Conservation (phyloP, 2,329 filamentous ascomycete species). For the Graphiopsis chlorocephala region DNA sequence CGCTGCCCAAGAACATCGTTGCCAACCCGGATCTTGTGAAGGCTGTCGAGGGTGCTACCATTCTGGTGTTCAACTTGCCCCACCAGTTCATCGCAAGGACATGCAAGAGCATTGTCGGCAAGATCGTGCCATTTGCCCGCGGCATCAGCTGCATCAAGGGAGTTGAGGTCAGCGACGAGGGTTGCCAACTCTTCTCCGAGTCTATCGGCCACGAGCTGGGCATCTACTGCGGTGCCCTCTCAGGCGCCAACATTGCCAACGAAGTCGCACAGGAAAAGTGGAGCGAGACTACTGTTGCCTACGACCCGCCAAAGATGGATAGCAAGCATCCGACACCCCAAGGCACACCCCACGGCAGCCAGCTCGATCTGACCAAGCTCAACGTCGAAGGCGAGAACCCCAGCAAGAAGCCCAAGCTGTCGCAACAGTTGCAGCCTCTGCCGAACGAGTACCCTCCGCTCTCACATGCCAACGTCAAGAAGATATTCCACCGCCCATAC, state of each 20-base stretch:
- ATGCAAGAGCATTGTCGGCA: conserved; percentile 78
- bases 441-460: conserved; percentile 82
- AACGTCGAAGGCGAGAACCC: conserved; percentile 35
- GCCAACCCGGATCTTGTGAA: conserved; percentile 79
- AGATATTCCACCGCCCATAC: conserved; percentile 91
- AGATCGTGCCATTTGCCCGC: conserved; percentile 87
- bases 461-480: conserved; percentile 77
- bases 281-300: conserved; percentile 95
- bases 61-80: conserved; percentile 93
- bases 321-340: conserved; percentile 68
- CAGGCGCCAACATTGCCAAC: conserved; percentile 91
- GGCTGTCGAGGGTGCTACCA: conserved; percentile 77
- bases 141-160: conserved; percentile 98
- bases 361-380: conserved; percentile 39
- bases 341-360: conserved; percentile 46
- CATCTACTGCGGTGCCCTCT: conserved; percentile 95
- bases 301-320: conserved; percentile 88
- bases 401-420: conserved; percentile 54
- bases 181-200: conserved; percentile 88
- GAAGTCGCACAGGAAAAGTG: conserved; percentile 96
- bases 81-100: conserved; percentile 93
- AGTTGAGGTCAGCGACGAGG: conserved; percentile 78
- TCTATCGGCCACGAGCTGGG: conserved; percentile 86
- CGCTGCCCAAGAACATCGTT: conserved; percentile 76
- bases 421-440: conserved; percentile 63